phyloP scores from a whole-genome alignment of 2,329 filamentous ascomycete genomes.

The Chaetomium strumarium region DNA sequence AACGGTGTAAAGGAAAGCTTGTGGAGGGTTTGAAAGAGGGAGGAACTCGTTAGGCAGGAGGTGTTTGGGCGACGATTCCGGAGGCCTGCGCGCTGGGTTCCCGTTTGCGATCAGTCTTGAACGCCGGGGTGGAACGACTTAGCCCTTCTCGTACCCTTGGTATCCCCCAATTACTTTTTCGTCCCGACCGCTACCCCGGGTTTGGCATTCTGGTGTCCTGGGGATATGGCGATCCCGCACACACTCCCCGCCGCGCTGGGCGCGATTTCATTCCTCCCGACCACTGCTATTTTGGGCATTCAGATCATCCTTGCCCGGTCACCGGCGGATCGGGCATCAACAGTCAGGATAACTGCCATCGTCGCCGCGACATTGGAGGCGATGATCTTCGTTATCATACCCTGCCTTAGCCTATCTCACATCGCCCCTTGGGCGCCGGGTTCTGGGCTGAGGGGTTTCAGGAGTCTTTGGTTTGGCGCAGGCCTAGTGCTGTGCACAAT shows the following conservation, averaged over 20 bases:
- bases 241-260: conserved; percentile 35
- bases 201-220: neutral
- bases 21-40: neutral
- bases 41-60: neutral
- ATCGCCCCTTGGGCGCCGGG: conserved; percentile 23
- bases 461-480: conserved; percentile 33
- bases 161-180: conserved; percentile 1
- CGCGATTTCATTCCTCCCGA: conserved; percentile 33
- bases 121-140: neutral
- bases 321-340: conserved; percentile 26
- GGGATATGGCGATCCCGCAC: conserved; percentile 32
- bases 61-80: neutral
- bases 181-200: conserved; percentile 3
- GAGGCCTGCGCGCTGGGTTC: neutral
- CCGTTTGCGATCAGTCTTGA: neutral
- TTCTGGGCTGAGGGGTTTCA: conserved; percentile 22
- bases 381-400: conserved; percentile 32
- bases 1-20: neutral
- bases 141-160: neutral
- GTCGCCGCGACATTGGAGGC: conserved; percentile 35
- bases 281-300: conserved; percentile 35
- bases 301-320: conserved; percentile 37
- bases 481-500: conserved; percentile 38
- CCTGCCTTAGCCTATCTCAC: conserved; percentile 30
- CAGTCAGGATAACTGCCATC: conserved; percentile 33